A percentile compares a stretch with the other conserved stretches of the same genome.
Conservation (phyloP, 2,329 filamentous ascomycete genomes). For the Fusarium dimerum region DNA sequence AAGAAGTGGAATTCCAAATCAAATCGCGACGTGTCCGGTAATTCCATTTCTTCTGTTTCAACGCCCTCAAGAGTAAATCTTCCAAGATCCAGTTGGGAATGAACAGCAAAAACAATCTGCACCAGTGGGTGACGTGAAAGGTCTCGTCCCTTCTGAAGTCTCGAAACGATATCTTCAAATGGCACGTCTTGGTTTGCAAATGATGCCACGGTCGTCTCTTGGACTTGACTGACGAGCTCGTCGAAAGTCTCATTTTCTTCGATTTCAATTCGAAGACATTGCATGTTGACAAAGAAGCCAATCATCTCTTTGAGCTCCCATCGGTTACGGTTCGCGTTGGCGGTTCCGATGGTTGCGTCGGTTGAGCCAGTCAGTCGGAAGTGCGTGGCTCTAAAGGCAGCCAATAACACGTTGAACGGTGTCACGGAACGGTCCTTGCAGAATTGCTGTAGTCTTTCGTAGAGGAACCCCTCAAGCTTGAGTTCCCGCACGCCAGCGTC, state of each 20-base stretch:
- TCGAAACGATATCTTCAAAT: conserved; percentile 19
- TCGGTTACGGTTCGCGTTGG: conserved; percentile 19
- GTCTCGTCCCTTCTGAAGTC: conserved; percentile 6
- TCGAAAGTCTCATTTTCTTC: conserved; percentile 14
- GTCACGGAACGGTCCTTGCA: conserved; percentile 10
- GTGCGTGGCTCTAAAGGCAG: conserved; percentile 26
- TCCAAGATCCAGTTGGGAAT: conserved; percentile 10
- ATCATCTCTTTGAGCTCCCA: conserved; percentile 20
- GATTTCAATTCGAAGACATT: conserved; percentile 19
- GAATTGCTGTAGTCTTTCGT: conserved; percentile 6
- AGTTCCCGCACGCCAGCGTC: conserved; percentile 6
- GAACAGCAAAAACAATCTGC: conserved; percentile 17
- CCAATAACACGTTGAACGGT: conserved; percentile 14
- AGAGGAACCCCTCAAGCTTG: conserved; percentile 8
- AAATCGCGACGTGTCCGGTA: conserved; percentile 6
- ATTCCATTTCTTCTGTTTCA: conserved; percentile 1
- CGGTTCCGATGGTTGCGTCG: conserved; percentile 24
- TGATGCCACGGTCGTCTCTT: conserved; percentile 1
- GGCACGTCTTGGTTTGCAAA: conserved; percentile 26
- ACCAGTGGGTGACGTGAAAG: conserved; percentile 12
- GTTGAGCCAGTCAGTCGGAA: conserved; percentile 24
- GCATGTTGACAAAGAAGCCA: conserved; percentile 28
- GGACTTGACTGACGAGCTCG: conserved; percentile 16
- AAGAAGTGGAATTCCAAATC: conserved; percentile 26
- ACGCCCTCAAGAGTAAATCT: conserved; percentile 9